A percentile compares a stretch with the other conserved stretches of the same genome.
Evolutionary conservation across 78 protist genomes (phyloP).

Genomic region (Dictyostelium capitatum): DNA sequence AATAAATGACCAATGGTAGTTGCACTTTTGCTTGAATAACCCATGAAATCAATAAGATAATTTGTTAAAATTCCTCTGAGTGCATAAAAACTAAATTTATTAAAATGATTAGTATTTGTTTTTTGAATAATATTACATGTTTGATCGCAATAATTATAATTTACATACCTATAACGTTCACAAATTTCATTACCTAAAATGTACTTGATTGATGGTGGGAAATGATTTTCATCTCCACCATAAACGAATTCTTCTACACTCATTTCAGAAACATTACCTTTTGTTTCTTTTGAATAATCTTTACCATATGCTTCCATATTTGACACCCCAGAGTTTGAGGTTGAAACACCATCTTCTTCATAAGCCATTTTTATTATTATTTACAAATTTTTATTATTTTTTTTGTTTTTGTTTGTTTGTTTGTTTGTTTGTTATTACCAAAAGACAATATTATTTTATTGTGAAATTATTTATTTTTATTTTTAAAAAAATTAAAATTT

Average conservation of each 20-base stretch:
- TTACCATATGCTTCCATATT: too few relatives aligned
- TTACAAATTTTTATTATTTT: too few relatives aligned
- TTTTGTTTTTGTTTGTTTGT: too few relatives aligned
- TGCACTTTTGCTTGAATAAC: slow-evolving; percentile 50
- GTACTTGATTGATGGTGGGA: slow-evolving; percentile 43
- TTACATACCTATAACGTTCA: slow-evolving; percentile 63
- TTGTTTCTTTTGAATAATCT: neutral
- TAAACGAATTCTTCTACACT: neutral
- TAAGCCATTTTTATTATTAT: neutral
- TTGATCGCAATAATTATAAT: too few relatives aligned
- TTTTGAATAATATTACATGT: neutral
- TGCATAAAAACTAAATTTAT: slow-evolving; percentile 8
- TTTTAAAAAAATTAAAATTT: too few relatives aligned
- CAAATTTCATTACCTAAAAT: slow-evolving; percentile 84
- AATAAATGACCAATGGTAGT: slow-evolving; percentile 58
- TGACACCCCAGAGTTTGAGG: too few relatives aligned
- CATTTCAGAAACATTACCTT: neutral
- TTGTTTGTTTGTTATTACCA: neutral
- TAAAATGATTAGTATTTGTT: neutral
- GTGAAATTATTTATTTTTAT: too few relatives aligned
- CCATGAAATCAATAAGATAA: slow-evolving; percentile 66
- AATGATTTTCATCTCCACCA: neutral
- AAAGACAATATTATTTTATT: neutral
- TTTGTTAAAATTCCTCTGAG: slow-evolving; percentile 66
- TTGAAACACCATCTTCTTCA: too few relatives aligned